Evolutionary conservation across 164 flowering plant genomes (phyloP), one percentile per base, ranked within the genome.

Genomic region (grape (Vitis vinifera)): DNA sequence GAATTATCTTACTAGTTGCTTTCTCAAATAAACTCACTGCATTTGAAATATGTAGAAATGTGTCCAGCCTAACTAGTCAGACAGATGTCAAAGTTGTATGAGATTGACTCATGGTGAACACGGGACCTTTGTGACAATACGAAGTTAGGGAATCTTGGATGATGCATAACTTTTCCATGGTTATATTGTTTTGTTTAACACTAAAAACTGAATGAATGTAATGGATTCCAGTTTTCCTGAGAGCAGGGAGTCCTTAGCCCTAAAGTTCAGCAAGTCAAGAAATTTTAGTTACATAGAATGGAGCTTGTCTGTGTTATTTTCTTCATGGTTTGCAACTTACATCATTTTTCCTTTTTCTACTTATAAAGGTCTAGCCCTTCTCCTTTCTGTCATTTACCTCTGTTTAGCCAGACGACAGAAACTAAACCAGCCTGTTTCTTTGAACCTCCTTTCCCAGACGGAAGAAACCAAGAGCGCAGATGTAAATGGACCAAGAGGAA

Each of bases 381-480:
- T 23, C 59, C 8, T 29, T 52, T 47, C 15, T 37, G 15, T 50
- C n/a, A 15, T 59, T 19, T 48, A 44, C 52, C 17, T 48, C 7
- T 27, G 13, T 14, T 16, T 37, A 37, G 44, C 61, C 27, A 15
- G 11, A 57, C 9, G n/a, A 63, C 30, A 57, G 65, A 70, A 23
- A 53, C 12, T 15, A 27, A 64, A 62, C 44, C 31, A 49, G 53
- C 8, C 13, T 55, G 16, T 29, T 74, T 70, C 19, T 47, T 47
- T 59, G 16, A 67, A n/a, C 49, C 63, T 67, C 31, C 70, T 30
- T 51, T 76, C 81, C 37, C 79, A 95, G 97, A 87, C 99, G 58
- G 97, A 95, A 80, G 99, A 95, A 81, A 95, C 98, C 44, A 93
- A 89, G 80, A 73, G 72, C 69, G 97, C 99, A 11, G 99, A 95